Evolutionary conservation across 306 rosid genomes (phyloP), one percentile per base, ranked within the genome.

Genomic region (Quercus aquifolioides): DNA sequence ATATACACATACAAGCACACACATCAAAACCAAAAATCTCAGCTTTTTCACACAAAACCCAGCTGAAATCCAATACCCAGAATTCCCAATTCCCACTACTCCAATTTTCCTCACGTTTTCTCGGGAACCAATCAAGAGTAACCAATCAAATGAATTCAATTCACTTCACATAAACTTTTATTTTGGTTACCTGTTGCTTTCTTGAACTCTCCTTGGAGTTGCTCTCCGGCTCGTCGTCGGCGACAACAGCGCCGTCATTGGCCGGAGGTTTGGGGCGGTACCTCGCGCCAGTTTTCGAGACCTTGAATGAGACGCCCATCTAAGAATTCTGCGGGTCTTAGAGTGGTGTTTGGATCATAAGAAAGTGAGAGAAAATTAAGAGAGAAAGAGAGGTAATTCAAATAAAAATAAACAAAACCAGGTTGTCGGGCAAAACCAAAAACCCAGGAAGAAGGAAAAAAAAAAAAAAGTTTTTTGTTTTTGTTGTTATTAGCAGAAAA

Each of bases 241-340:
- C 77, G 21, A 43, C 54, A 49, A 49, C 15, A 3, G 17, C 54
- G 54, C 17, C 17, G 54, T 49, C 74, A 78, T 76, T 59, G 83
- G 71, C 31, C 26, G 70, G 78, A 63, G 84, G 78, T 58, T 82
- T 84, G 65, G 87, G 81, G 28, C 86, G 88, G 76, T 79, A 89
- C 78, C 92, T 78, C 4, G 64, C 73, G 65, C 92, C 92, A 26
- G 77, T 89, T 69, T 73, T 83, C 25, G 92, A 86, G 38, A 89
- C 85, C 81, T 89, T 89, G 75, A 89, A 89, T 46, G 92, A 89
- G 60, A 89, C 80, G 10, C 90, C 92, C 92, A 89, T 86, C 33
- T 58, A 69, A 54, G 12, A 23, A 57, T 71, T 13, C 43, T 14
- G 60, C 71, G 79, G 72, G 28, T 58, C 63, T 26, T 38, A 64